Conservation (phyloP, 2,329 filamentous ascomycete genomes). For the Macrophomina pseudophaseolina region DNA sequence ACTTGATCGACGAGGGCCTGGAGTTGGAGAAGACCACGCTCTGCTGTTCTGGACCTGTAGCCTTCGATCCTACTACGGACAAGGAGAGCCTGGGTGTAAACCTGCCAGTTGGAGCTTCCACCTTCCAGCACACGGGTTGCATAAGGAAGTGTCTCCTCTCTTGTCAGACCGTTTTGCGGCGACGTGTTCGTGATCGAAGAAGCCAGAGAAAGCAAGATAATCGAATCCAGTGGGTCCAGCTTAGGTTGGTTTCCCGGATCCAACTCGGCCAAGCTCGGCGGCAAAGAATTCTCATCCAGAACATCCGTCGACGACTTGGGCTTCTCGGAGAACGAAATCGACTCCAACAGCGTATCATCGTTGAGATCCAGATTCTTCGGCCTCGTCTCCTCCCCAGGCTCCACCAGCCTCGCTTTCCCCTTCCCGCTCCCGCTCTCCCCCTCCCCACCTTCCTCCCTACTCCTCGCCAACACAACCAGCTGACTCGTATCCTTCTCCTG, state of each 20-base stretch:
- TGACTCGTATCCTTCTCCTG: slow-evolving; percentile 84
- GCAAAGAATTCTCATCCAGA: slow-evolving; percentile 58
- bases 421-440: slow-evolving; percentile 27
- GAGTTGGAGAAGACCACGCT: slow-evolving; percentile 87
- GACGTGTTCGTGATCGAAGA: slow-evolving; percentile 91
- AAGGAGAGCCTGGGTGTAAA: slow-evolving; percentile 91
- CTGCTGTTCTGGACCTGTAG: slow-evolving; percentile 83
- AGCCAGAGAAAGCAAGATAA: slow-evolving; percentile 77
- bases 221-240: slow-evolving; percentile 82
- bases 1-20: slow-evolving; percentile 96
- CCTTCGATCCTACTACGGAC: slow-evolving; percentile 90
- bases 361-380: slow-evolving; percentile 80
- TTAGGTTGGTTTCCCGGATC: slow-evolving; percentile 82
- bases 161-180: slow-evolving; percentile 80
- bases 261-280: slow-evolving; percentile 66
- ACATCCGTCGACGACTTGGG: slow-evolving; percentile 49
- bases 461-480: slow-evolving; percentile 87
- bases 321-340: slow-evolving; percentile 75
- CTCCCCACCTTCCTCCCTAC: slow-evolving; percentile 48
- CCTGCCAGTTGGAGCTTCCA: slow-evolving; percentile 94
- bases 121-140: slow-evolving; percentile 86
- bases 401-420: slow-evolving; percentile 5
- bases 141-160: slow-evolving; percentile 93
- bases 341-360: slow-evolving; percentile 90
- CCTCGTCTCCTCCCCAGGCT: slow-evolving; percentile 8